Evolutionary conservation across 2,329 filamentous ascomycete genomes (phyloP).

Genomic region (Thermochaetoides dissita): DNA sequence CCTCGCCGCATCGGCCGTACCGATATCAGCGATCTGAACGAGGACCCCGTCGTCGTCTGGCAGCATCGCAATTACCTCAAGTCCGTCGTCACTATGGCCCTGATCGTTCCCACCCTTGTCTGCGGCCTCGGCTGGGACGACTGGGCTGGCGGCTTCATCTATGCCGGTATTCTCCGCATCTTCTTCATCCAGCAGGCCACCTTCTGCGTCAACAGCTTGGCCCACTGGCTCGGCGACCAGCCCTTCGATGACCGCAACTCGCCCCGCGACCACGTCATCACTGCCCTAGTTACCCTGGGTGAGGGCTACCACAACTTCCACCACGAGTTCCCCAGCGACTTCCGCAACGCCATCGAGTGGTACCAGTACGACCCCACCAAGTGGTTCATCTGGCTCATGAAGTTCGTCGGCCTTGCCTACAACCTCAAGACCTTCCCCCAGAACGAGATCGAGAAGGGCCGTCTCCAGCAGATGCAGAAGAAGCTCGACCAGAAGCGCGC

Average conservation of each 20-base stretch:
- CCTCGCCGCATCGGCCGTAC: conserved; percentile 77
- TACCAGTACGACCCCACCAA: conserved; percentile 87
- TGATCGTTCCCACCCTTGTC: conserved; percentile 61
- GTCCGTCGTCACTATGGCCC: conserved; percentile 61
- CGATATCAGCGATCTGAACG: conserved; percentile 78
- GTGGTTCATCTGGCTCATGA: conserved; percentile 76
- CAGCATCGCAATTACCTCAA: conserved; percentile 80
- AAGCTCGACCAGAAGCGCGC: conserved; percentile 80
- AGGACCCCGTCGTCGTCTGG: conserved; percentile 73
- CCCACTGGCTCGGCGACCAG: conserved; percentile 84
- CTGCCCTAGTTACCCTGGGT: conserved; percentile 69
- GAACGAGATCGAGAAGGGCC: conserved; percentile 88
- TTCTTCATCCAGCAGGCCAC: conserved; percentile 87
- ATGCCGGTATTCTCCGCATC: conserved; percentile 71
- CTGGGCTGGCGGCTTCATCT: conserved; percentile 69
- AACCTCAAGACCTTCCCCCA: conserved; percentile 81
- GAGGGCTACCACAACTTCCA: conserved; percentile 91
- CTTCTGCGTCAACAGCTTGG: conserved; percentile 84
- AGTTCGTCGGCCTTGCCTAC: conserved; percentile 69
- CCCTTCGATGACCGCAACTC: conserved; percentile 89
- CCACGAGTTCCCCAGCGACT: conserved; percentile 86
- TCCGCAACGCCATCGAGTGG: conserved; percentile 85
- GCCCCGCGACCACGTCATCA: conserved; percentile 76
- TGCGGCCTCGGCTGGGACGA: conserved; percentile 70
- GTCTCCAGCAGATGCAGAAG: conserved; percentile 80